Evolutionary conservation across 768 basidiomycete genomes (phyloP), one percentile per base, ranked within the genome.

Genomic region (Tulasnella sp.): DNA sequence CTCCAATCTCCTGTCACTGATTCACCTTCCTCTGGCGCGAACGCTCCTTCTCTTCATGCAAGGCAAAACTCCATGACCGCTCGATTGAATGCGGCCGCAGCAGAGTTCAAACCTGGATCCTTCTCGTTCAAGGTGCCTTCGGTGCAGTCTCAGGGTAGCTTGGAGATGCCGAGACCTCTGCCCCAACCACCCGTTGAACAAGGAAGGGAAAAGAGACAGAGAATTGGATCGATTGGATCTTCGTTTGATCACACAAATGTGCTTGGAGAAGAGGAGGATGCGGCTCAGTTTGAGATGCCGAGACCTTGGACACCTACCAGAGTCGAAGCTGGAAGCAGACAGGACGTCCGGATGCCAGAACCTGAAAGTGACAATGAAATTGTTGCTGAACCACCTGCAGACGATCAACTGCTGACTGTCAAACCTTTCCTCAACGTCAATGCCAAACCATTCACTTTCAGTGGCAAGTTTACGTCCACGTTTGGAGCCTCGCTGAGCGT

Each of bases 181-280:
- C 71, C 75, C 12, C 43, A 62, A 16, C 67, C 65, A 0, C 67
- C 69, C 15, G 53, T 61, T 62, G 60, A 68, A 3, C 84, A 89
- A 65, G 87, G 87, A 15, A 71, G 86, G 49, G 85, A 90, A 66
- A 89, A 90, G 64, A 72, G 85, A 54, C 80, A 76, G 54, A 73
- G 83, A 12, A 70, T 77, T 39, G 73, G 68, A 24, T 76, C 80
- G 4, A n/a, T n/a, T n/a, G n/a, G n/a, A n/a, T n/a, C n/a, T n/a
- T n/a, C n/a, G n/a, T n/a, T n/a, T n/a, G 28, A 16, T 24, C 44
- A 33, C 16, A 32, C n/a, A 16, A 19, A 27, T 25, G 54, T 33
- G 27, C 13, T 22, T 4, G 53, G 10, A 16, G 20, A 54, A 13
- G 44, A 48, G 12, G 34, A 24, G n/a, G 16, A 42, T n/a, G 39